These are phyloP conservation scores for Termitomyces sp. DNA, from an alignment of 768 basidiomycete species.

Conservation along the genomic window DNA sequence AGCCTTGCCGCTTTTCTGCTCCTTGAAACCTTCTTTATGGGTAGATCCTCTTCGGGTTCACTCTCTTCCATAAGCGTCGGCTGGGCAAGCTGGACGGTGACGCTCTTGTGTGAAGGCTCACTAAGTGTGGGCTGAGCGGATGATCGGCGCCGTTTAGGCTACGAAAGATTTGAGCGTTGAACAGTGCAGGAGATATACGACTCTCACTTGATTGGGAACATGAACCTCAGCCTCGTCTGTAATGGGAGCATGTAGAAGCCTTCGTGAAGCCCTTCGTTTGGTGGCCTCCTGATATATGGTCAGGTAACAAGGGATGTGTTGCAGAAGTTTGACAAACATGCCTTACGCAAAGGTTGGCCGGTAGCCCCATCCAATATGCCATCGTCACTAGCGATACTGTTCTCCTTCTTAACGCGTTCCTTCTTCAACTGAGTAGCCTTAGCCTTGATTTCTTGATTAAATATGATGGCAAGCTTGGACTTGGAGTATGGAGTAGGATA, in stretches of 20 bases:
- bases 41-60: constrained; percentile 65
- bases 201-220: constrained; percentile 55
- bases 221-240: constrained; percentile 43
- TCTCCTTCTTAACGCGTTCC: constrained; percentile 59
- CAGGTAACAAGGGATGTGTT: constrained; percentile 3
- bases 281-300: constrained; percentile 16
- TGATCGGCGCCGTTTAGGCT: constrained; percentile 79
- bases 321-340: background rate
- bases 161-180: constrained; percentile 5
- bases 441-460: constrained; percentile 70
- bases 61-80: constrained; percentile 64
- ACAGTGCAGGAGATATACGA: background rate
- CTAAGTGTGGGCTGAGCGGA: constrained; percentile 72
- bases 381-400: constrained; percentile 72
- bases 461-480: constrained; percentile 69
- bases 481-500: constrained; percentile 77
- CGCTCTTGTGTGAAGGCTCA: constrained; percentile 33
- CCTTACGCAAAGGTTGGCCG: constrained; percentile 49
- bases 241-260: constrained; percentile 53
- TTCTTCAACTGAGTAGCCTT: constrained; percentile 52
- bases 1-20: constrained; percentile 52
- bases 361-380: constrained; percentile 83
- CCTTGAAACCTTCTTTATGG: constrained; percentile 54
- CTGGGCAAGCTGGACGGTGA: constrained; percentile 34
- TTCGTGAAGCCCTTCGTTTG: constrained; percentile 56